Evolutionary conservation across 1,284 basidiomycete genomes (phyloP), one percentile per base, ranked within the genome.

Genomic region (Rhodotorula sp.): DNA sequence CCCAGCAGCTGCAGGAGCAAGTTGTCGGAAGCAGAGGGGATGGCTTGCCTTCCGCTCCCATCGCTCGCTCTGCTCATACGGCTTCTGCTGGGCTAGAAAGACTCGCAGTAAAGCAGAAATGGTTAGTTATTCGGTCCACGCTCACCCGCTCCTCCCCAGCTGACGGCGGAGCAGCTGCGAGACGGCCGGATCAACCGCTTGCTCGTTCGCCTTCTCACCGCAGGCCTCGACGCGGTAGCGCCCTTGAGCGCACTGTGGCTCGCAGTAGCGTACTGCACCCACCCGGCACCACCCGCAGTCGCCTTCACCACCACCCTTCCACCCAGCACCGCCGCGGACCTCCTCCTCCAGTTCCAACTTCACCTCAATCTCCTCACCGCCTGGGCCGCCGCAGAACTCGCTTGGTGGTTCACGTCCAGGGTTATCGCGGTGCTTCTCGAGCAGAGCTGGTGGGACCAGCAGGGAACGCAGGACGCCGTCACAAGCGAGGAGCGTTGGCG

Each of bases 401-500:
- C 37, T 5, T 76, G 69, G 69, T 58, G 41, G 44, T 12, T 67
- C 36, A 6, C 63, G 4, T 60, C 63, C 25, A 34, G 17, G 7
- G 3, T 61, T n/a, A 32, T 6, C 0, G 39, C 50, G 1, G 27
- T n/a, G 1, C 5, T 39, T 15, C 61, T 76, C 46, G 63, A 70
- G 34, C 54, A 60, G 4, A 41, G 69, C 0, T 54, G 48, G 27
- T 69, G 56, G 60, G 68, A 67, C 39, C n/a, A 36, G 21, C 64
- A 36, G 7, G 37, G 19, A 19, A 29, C 41, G 21, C 25, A 58
- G 37, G 63, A 65, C 34, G n/a, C n/a, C 17, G 56, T 73, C 25
- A 27, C 34, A n/a, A 34, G 36, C 27, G 72, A 76, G 55, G 72
- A 74, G 44, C 58, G 75, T 0, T 76, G 72, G 72, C 55, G 75